phyloP scores from a whole-genome alignment of 176 grass and related monocot genomes.

The Hordeum vulgare region DNA sequence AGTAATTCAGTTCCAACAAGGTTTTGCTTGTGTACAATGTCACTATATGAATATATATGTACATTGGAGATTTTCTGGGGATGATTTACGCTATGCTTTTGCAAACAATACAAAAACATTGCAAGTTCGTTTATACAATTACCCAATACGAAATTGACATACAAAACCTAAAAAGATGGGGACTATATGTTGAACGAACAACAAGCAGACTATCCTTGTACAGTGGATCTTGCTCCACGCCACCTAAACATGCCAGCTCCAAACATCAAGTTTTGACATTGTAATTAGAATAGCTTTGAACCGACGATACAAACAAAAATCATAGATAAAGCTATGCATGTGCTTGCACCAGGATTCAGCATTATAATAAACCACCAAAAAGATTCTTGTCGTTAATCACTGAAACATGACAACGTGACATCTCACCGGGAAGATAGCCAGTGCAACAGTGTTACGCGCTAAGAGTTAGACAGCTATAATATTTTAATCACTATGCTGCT shows the following conservation, averaged over 20 bases:
- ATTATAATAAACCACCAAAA: not conserved
- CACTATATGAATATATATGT: not conserved
- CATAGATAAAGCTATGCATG: not conserved
- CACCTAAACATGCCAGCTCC: not conserved
- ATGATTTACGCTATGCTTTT: not conserved
- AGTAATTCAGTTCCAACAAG: conserved; percentile 14
- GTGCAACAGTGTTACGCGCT: not conserved
- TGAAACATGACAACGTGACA: conserved; percentile 6
- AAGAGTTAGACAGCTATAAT: not conserved
- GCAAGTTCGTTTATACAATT: not conserved
- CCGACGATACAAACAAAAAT: not conserved
- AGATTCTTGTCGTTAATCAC: conserved; percentile 1
- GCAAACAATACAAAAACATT: not conserved
- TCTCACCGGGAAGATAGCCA: not conserved
- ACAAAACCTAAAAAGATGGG: not conserved
- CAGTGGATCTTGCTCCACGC: conserved; percentile 28
- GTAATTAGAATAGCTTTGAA: conserved; percentile 22
- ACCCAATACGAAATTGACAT: not conserved
- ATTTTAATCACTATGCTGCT: not conserved
- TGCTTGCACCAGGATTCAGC: not conserved
- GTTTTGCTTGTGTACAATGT: not conserved
- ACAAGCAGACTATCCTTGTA: conserved; percentile 27
- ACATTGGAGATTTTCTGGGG: not conserved
- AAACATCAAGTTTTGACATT: not conserved
- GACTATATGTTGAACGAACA: not conserved